A percentile compares a stretch with the other conserved stretches of the same genome.
These are phyloP conservation scores for Rhodosporidiobolus sp. DNA, from an alignment of 768 basidiomycete genomes.

Conservation along the genomic window DNA sequence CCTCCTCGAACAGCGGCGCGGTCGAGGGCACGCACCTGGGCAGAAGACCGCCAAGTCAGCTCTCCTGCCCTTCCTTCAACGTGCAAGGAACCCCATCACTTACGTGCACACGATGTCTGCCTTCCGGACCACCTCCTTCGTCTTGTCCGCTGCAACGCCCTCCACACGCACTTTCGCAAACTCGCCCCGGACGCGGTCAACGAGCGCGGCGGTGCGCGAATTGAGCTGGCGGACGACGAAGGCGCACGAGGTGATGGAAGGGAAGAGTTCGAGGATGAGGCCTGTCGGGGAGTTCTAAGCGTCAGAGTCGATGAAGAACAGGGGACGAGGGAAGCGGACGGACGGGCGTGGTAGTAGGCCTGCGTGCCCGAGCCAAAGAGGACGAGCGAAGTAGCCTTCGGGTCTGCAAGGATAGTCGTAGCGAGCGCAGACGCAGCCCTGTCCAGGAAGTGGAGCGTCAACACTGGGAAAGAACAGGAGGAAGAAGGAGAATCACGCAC, in stretches of 20 bases:
- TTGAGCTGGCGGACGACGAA: conserved; percentile 25
- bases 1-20: conserved; percentile 32
- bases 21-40: conserved; percentile 43
- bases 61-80: no score
- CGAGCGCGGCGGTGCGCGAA: conserved; percentile 8
- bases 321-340: neutral
- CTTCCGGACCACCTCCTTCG: conserved; percentile 5
- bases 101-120: conserved; percentile 47
- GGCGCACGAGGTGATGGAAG: conserved; percentile 13
- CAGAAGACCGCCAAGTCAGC: neutral
- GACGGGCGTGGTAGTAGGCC: conserved; percentile 35
- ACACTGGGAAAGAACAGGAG: neutral
- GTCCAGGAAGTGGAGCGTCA: neutral
- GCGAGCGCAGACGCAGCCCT: conserved; percentile 37
- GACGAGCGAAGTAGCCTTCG: conserved; percentile 9
- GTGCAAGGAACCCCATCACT: neutral
- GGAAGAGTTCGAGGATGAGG: conserved; percentile 38
- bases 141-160: neutral
- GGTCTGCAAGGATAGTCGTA: conserved; percentile 9
- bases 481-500: conserved; percentile 16
- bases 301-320: neutral
- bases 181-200: neutral
- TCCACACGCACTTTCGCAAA: conserved; percentile 20
- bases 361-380: conserved; percentile 39
- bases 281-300: conserved; percentile 8